Evolutionary conservation across 306 rosid species (phyloP), one percentile per base, ranked within the genome.

Genomic region (Argentina anserina): DNA sequence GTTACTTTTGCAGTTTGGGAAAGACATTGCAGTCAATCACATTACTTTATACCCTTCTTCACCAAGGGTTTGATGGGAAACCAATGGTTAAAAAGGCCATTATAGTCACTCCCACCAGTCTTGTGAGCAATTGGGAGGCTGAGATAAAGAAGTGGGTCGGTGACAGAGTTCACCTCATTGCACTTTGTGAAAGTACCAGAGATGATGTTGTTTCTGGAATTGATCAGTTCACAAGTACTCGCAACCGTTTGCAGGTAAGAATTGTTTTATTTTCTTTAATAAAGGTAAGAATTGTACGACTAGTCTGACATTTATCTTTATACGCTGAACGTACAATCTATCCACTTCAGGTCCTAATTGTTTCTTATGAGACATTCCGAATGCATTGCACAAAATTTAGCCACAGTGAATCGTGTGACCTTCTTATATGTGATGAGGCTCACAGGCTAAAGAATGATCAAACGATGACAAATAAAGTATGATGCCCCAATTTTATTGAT

Each of bases 21-120:
- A 93, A 93, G 91, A 93, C 98, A 40, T 82, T 93, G 94, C 98
- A 93, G 86, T 93, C 98, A 6, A 93, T 93, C 81, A 80, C 97
- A 34, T 85, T 93, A 72, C 91, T 93, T 8, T 91, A 89, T 70
- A 91, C 98, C 76, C 98, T 93, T 75, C 86, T 93, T 56, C 77
- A 47, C 74, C 98, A 93, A 93, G 98, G 98, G 59, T 91, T 93
- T 66, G 87, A 91, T 81, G 94, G 90, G 70, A 91, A 80, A 34
- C 93, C 97, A 58, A 86, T 87, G 89, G 91, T 89, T 76, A 83
- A 83, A 85, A 93, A 91, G 78, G 88, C 92, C 74, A 90, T 93
- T 84, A 80, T 93, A 67, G 98, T 93, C 73, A 91, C 98, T 76
- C 98, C 98, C 46, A 93, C 98, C 79, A 93, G 98, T 82, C 98